Conservation (phyloP, 2,329 filamentous ascomycete genomes). For the Colletotrichum shisoi region DNA sequence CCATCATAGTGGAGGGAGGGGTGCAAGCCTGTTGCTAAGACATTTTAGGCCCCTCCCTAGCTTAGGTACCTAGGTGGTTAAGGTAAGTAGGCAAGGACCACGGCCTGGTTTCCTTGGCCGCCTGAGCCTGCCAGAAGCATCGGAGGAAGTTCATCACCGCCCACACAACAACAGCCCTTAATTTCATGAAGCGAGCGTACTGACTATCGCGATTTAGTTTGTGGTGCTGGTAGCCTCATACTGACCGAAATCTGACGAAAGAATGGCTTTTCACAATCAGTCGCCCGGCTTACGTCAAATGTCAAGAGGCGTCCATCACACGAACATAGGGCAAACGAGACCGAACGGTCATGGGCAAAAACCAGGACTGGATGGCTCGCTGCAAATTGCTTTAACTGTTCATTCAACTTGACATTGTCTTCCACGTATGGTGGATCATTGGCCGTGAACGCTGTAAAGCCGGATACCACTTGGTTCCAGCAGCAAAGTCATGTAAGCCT, state of each 20-base stretch:
- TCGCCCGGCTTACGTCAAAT: not conserved
- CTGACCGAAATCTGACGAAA: not conserved
- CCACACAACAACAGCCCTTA: too few species aligned
- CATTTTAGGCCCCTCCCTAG: not conserved
- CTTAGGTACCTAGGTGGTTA: not conserved
- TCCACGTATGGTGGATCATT: slow-evolving; percentile 19
- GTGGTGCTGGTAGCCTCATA: too few species aligned
- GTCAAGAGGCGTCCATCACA: not conserved
- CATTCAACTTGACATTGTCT: slow-evolving; percentile 31
- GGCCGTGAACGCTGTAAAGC: slow-evolving; percentile 27
- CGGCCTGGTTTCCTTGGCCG: too few species aligned
- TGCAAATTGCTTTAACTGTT: slow-evolving; percentile 20
- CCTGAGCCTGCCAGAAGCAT: not conserved
- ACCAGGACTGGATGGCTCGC: not conserved
- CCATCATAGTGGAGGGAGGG: slow-evolving; percentile 1
- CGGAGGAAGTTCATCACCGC: not conserved
- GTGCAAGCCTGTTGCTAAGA: not conserved
- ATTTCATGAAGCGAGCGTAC: too few species aligned
- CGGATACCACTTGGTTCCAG: slow-evolving; percentile 36
- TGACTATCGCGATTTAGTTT: too few species aligned
- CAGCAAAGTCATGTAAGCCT: slow-evolving; percentile 22
- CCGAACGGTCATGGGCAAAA: not conserved
- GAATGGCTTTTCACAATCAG: not conserved
- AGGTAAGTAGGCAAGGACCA: not conserved
- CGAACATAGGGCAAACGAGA: not conserved